A percentile compares a stretch with the other conserved stretches of the same genome.
Conservation (phyloP, 1,139 yeast species). For the Blastobotrys proliferans region DNA sequence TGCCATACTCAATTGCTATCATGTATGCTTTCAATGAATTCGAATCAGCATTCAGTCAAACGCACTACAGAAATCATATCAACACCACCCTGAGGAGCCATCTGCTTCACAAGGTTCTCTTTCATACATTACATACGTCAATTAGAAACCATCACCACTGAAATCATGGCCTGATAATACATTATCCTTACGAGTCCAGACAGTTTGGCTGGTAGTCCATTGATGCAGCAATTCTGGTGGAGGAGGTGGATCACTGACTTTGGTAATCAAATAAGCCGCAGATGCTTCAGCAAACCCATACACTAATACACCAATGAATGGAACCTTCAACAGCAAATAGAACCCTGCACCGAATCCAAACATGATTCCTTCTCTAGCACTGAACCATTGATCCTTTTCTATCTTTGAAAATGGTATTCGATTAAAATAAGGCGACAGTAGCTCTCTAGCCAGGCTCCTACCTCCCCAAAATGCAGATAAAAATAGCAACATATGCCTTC, state of each 20-base stretch:
- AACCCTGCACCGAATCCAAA: conserved; percentile 57
- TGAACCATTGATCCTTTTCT: conserved; percentile 51
- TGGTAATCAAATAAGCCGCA: conserved; percentile 52
- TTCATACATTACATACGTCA: neutral
- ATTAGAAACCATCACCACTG: conserved; percentile 12
- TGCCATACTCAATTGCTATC: too few species aligned
- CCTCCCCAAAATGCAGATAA: conserved; percentile 48
- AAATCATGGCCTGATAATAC: conserved; percentile 8
- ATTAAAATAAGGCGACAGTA: conserved; percentile 51
- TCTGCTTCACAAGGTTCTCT: too few species aligned
- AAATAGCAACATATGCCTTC: conserved; percentile 37
- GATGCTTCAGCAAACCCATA: conserved; percentile 55
- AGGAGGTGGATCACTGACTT: conserved; percentile 53
- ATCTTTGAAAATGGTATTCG: conserved; percentile 44
- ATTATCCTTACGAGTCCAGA: conserved; percentile 24
- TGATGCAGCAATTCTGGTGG: conserved; percentile 21
- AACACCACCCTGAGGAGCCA: too few species aligned
- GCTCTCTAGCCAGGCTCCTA: conserved; percentile 43
- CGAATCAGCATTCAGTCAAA: too few species aligned
- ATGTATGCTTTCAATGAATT: too few species aligned
- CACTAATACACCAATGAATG: conserved; percentile 46
- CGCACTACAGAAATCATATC: too few species aligned
- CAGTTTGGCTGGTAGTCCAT: conserved; percentile 29
- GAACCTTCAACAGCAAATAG: conserved; percentile 43
- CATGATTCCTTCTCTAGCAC: conserved; percentile 53